phyloP scores from a whole-genome alignment of 2,329 filamentous ascomycete genomes.

The Diaporthe sp. region DNA sequence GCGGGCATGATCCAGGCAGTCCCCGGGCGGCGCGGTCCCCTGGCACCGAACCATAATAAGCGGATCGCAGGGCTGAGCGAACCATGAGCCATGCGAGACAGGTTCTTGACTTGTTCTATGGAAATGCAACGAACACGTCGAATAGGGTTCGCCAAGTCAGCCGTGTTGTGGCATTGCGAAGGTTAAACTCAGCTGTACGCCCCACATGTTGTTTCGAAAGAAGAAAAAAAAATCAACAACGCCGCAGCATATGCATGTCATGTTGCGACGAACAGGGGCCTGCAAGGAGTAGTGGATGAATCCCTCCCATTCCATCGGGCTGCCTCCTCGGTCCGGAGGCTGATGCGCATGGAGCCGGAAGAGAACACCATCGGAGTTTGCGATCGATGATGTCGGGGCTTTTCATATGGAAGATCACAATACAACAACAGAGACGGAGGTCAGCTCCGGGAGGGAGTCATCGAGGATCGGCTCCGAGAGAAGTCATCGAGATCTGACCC shows the following conservation, averaged over 20 bases:
- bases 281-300: neutral
- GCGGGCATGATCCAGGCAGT: slow-evolving; percentile 18
- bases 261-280: slow-evolving; percentile 26
- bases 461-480: slow-evolving; percentile 8
- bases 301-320: neutral
- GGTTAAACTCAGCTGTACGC: neutral
- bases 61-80: slow-evolving; percentile 28
- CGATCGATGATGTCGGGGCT: neutral
- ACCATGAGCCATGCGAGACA: slow-evolving; percentile 8
- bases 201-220: slow-evolving; percentile 14
- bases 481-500: slow-evolving; percentile 9
- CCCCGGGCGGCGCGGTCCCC: slow-evolving; percentile 2
- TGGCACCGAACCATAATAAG: slow-evolving; percentile 23
- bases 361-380: neutral
- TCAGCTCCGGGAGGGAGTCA: slow-evolving; percentile 6
- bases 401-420: neutral
- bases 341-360: neutral
- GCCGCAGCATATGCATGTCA: slow-evolving; percentile 4
- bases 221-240: neutral
- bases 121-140: neutral
- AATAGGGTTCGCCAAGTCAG: slow-evolving; percentile 24
- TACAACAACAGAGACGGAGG: neutral
- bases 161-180: neutral
- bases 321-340: neutral
- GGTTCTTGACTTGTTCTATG: neutral